These are phyloP conservation scores for Pleurotus djamor DNA, from an alignment of 768 basidiomycete species.

Conservation along the genomic window DNA sequence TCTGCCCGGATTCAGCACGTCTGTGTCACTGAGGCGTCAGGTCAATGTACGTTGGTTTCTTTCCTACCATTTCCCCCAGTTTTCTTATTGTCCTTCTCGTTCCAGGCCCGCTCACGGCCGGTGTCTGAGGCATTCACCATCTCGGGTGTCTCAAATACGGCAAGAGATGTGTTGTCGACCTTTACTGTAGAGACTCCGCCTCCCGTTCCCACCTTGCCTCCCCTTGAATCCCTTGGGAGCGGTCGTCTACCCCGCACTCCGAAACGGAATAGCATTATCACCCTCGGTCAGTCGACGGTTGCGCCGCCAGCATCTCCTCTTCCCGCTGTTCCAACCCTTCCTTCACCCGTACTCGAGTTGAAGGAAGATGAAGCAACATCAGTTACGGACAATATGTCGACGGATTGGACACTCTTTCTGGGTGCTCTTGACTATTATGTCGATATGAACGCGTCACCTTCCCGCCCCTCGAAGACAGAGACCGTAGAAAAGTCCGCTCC, in stretches of 20 bases:
- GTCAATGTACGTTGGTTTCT: background rate
- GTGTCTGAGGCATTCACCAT: slow-evolving; percentile 1
- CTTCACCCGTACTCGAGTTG: background rate
- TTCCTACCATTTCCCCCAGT: background rate
- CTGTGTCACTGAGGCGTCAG: background rate
- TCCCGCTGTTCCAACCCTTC: background rate
- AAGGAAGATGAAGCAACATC: background rate
- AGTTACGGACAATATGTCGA: background rate
- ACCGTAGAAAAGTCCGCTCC: background rate
- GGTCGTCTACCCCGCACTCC: background rate
- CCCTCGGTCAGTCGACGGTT: background rate
- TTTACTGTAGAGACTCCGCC: background rate
- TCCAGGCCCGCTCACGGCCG: background rate
- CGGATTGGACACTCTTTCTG: background rate
- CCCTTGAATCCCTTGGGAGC: background rate
- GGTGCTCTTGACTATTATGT: background rate
- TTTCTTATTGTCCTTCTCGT: background rate
- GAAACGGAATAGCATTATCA: background rate
- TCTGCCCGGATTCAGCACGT: background rate
- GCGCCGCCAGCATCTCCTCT: background rate
- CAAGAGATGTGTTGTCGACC: background rate
- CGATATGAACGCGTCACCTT: background rate
- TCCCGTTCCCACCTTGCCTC: background rate
- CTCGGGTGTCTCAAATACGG: slow-evolving; percentile 1
- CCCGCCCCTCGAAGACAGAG: background rate